phyloP scores from a whole-genome alignment of 176 grass and related monocot genomes.

The Hordeum vulgare region MorexV3_pseudomolecules_assembly NC_058521.1:300757736-300758235 shows the following conservation, averaged over 20 bases:
- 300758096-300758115: too few species aligned
- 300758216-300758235: too few species aligned
- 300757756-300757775: constrained; percentile 59
- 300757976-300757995: background rate
- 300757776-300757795: constrained; percentile 28
- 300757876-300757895: background rate
- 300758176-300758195: too few species aligned
- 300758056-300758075: background rate
- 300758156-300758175: too few species aligned
- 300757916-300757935: background rate
- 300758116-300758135: too few species aligned
- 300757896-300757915: background rate
- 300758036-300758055: background rate
- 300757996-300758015: background rate
- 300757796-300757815: constrained; percentile 22
- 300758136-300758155: too few species aligned
- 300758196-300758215: too few species aligned
- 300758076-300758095: background rate
- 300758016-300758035: background rate
- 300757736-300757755: too few species aligned
- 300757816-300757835: background rate
- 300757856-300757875: background rate
- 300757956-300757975: too few species aligned
- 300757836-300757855: background rate
- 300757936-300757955: too few species aligned